Evolutionary conservation across 2,329 filamentous ascomycete species (phyloP).

Genomic region (Coleophoma eucalyptorum): DNA sequence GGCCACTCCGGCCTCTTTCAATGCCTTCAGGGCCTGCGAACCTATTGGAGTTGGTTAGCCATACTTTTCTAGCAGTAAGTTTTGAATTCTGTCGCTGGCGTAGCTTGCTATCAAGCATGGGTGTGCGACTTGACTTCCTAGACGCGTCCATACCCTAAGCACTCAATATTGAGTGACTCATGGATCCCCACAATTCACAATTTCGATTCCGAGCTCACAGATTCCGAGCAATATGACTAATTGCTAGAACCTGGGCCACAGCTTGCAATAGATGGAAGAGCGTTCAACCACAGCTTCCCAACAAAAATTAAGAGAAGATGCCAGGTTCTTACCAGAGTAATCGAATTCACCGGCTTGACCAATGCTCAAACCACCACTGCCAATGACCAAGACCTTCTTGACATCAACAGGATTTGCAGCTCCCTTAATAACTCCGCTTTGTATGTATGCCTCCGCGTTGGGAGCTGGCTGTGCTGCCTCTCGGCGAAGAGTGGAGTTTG

Average conservation of each 20-base stretch:
- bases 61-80: background rate
- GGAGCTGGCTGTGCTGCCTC: constrained; percentile 61
- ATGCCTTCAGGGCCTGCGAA: constrained; percentile 91
- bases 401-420: constrained; percentile 77
- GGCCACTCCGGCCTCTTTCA: constrained; percentile 89
- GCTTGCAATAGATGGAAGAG: too few relatives aligned
- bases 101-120: too few relatives aligned
- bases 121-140: constrained; percentile 12
- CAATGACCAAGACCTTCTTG: constrained; percentile 96
- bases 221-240: too few relatives aligned
- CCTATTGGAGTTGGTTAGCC: constrained; percentile 47
- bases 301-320: too few relatives aligned
- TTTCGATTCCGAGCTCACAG: too few relatives aligned
- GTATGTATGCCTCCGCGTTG: constrained; percentile 80
- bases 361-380: constrained; percentile 91
- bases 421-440: constrained; percentile 80
- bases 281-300: too few relatives aligned
- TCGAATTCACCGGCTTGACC: constrained; percentile 98
- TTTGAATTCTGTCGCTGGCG: too few relatives aligned
- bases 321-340: constrained; percentile 71
- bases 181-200: too few relatives aligned
- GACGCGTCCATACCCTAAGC: too few relatives aligned
- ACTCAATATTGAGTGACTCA: too few relatives aligned
- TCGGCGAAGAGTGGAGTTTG: constrained; percentile 18
- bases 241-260: too few relatives aligned